Evolutionary conservation across 495 filamentous ascomycete genomes (phyloP).

Genomic region (Trichoderma virens): DNA sequence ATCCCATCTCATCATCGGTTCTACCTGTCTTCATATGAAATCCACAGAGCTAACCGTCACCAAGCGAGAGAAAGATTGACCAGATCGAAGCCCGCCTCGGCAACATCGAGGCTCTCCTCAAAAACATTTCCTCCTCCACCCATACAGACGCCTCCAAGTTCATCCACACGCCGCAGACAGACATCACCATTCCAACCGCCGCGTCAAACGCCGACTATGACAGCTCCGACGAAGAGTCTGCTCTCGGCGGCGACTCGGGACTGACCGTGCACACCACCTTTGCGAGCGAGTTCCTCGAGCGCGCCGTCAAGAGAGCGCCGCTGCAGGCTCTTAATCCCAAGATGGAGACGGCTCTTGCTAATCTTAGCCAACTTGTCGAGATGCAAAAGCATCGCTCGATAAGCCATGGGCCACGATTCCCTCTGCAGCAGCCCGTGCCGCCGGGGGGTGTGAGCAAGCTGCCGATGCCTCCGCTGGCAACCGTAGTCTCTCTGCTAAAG

Average conservation of each 20-base stretch:
- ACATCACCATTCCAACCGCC: slow-evolving; percentile 3
- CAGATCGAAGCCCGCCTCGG: slow-evolving; percentile 55
- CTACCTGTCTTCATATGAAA: not conserved
- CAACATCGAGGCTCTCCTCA: slow-evolving; percentile 48
- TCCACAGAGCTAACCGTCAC: not conserved
- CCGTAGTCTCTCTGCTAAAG: slow-evolving; percentile 44
- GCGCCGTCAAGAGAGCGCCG: slow-evolving; percentile 47
- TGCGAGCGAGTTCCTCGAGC: slow-evolving; percentile 54
- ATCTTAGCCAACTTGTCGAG: slow-evolving; percentile 48
- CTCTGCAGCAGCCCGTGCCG: slow-evolving; percentile 34
- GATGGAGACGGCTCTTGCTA: slow-evolving; percentile 48
- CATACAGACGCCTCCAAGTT: not conserved
- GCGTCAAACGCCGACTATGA: slow-evolving; percentile 11
- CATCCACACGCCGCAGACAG: not conserved
- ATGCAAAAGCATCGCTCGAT: slow-evolving; percentile 37
- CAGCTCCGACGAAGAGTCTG: slow-evolving; percentile 26
- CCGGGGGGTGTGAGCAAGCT: slow-evolving; percentile 38
- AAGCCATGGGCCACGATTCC: slow-evolving; percentile 34
- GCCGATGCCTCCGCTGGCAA: slow-evolving; percentile 45
- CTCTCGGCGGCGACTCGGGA: slow-evolving; percentile 55
- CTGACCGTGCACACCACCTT: slow-evolving; percentile 55
- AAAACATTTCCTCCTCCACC: slow-evolving; percentile 27
- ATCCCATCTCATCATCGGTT: not conserved
- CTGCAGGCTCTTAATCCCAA: slow-evolving; percentile 40
- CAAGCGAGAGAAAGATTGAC: slow-evolving; percentile 62